phyloP scores from a whole-genome alignment of 208 protist species.

The Crithidia expoeki region DNA sequence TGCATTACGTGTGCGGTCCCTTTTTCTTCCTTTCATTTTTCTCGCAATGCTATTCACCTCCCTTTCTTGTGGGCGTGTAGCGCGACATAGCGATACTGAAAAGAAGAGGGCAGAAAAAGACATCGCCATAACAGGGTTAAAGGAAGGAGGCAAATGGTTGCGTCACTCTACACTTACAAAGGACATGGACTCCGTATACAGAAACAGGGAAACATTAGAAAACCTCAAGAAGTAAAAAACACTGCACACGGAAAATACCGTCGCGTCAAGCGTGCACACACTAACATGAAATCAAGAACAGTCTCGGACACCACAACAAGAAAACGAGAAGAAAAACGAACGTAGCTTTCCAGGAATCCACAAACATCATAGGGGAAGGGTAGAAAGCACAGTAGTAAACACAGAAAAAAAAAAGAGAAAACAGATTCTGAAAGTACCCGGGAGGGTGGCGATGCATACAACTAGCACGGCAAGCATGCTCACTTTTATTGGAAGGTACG shows the following conservation, averaged over 20 bases:
- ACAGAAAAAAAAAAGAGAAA: constrained; percentile 10
- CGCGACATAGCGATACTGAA: not conserved
- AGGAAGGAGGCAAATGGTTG: not conserved
- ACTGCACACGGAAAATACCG: not conserved
- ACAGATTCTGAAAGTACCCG: not conserved
- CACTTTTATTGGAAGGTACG: too few species aligned
- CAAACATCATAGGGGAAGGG: not conserved
- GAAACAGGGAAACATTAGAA: not conserved
- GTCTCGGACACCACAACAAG: not conserved
- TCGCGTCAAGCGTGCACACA: too few species aligned
- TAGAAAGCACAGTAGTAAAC: not conserved
- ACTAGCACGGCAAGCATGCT: too few species aligned
- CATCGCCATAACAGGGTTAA: not conserved
- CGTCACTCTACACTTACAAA: not conserved
- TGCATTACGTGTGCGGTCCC: not conserved
- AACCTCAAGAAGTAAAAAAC: not conserved
- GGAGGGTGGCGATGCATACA: too few species aligned
- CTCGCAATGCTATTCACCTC: not conserved
- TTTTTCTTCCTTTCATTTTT: not conserved
- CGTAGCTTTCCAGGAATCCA: not conserved
- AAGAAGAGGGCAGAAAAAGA: not conserved
- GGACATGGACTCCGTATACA: not conserved
- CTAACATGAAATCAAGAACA: too few species aligned
- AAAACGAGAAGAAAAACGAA: not conserved
- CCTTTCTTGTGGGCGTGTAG: not conserved